These are phyloP conservation scores for Isatis lusitanica DNA, from an alignment of 441 rosid species.

Conservation along the genomic window DNA sequence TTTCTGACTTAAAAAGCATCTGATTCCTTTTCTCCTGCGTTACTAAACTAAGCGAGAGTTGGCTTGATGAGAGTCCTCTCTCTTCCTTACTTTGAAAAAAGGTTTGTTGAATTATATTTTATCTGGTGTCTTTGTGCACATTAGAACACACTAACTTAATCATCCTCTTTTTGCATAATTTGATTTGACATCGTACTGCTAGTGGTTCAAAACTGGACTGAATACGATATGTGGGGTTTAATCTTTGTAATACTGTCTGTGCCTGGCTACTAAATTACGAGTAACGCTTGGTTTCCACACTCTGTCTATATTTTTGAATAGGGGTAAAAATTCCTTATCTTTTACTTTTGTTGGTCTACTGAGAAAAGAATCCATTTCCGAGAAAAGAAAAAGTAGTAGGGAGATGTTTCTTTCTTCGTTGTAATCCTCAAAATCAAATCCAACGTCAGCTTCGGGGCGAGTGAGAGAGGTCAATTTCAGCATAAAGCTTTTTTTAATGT, in stretches of 20 bases:
- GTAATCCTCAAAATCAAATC: conserved; percentile 13
- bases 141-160: neutral
- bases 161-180: neutral
- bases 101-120: neutral
- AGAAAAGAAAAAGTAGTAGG: neutral
- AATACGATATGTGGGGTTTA: conserved; percentile 3
- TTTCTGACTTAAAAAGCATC: conserved; percentile 31
- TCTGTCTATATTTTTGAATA: neutral
- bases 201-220: conserved; percentile 8
- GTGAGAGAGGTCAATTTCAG: conserved; percentile 22
- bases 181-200: conserved; percentile 13
- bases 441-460: conserved; percentile 10
- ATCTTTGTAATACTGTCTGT: neutral
- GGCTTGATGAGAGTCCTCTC: conserved; percentile 9
- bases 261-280: neutral
- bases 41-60: conserved; percentile 17
- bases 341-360: neutral
- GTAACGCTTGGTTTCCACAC: neutral
- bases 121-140: neutral
- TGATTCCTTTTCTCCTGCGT: conserved; percentile 23
- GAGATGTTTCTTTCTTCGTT: conserved; percentile 12
- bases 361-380: neutral
- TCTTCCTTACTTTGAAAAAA: neutral
- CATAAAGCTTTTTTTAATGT: neutral
- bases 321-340: neutral